Evolutionary conservation across 169 alveolate species (phyloP).

Genomic region (Besnoitia besnoiti): DNA sequence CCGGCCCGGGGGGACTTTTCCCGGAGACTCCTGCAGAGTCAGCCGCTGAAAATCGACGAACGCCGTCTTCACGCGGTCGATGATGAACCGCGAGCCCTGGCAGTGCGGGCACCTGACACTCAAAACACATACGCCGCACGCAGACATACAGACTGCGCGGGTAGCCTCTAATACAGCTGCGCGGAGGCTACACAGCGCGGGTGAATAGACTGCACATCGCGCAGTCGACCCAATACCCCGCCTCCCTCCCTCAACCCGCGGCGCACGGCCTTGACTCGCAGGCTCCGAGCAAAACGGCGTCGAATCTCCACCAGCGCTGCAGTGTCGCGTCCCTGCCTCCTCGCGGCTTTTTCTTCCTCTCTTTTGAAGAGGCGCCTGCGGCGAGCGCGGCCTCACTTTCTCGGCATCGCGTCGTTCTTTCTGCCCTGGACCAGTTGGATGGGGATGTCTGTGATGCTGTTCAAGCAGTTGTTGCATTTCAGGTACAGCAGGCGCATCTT

Average conservation of each 20-base stretch:
- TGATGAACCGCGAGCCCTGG: conserved; percentile 57
- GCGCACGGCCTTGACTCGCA: too few species aligned
- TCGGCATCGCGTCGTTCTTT: conserved; percentile 30
- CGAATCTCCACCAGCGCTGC: too few species aligned
- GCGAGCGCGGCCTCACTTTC: conserved; percentile 46
- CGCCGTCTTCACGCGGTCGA: conserved; percentile 79
- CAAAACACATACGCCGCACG: background rate
- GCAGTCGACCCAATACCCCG: too few species aligned
- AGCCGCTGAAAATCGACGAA: conserved; percentile 96
- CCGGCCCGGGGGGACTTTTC: conserved; percentile 90
- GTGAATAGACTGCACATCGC: too few species aligned
- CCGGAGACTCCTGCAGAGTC: conserved; percentile 81
- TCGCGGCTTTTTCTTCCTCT: too few species aligned
- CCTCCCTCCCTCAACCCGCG: too few species aligned
- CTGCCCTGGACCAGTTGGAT: conserved; percentile 37
- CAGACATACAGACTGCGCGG: background rate
- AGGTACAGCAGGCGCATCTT: conserved; percentile 36
- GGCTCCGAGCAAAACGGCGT: too few species aligned
- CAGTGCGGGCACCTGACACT: conserved; percentile 52
- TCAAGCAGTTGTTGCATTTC: conserved; percentile 27
- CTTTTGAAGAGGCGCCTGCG: too few species aligned
- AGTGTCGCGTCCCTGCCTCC: too few species aligned
- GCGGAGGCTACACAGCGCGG: background rate
- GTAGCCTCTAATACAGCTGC: too few species aligned
- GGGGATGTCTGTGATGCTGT: conserved; percentile 35